Evolutionary conservation across 2,329 filamentous ascomycete species (phyloP).

Genomic region (Sphaerulina populicola): DNA sequence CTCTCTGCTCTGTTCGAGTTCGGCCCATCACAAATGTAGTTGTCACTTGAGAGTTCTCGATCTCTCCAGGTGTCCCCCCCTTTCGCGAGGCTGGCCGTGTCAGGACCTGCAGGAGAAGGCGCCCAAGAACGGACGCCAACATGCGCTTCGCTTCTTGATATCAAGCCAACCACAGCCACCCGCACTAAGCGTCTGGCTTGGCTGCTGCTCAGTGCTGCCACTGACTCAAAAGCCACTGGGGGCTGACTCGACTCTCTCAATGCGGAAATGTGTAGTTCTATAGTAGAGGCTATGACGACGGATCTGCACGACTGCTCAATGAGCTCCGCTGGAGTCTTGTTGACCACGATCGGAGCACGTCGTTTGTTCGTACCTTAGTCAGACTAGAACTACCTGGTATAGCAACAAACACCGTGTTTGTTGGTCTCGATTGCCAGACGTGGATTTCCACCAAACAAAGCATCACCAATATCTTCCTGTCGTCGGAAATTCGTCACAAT

Average conservation of each 20-base stretch:
- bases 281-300: constrained; percentile 1
- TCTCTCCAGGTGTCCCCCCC: background rate
- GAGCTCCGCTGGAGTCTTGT: background rate
- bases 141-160: background rate
- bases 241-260: constrained; percentile 1
- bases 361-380: no score
- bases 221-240: background rate
- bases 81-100: background rate
- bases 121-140: background rate
- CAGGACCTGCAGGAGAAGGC: background rate
- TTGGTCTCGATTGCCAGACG: background rate
- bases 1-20: background rate
- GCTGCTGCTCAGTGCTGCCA: background rate
- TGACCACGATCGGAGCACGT: background rate
- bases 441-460: background rate
- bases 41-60: background rate
- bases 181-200: background rate
- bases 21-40: background rate
- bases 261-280: background rate
- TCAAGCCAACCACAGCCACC: background rate
- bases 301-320: background rate
- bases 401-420: no score
- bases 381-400: no score
- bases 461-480: background rate
- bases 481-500: background rate